Base-by-base conservation (phyloP, 1,284 basidiomycete species). In the Ustilago nuda region DNA sequence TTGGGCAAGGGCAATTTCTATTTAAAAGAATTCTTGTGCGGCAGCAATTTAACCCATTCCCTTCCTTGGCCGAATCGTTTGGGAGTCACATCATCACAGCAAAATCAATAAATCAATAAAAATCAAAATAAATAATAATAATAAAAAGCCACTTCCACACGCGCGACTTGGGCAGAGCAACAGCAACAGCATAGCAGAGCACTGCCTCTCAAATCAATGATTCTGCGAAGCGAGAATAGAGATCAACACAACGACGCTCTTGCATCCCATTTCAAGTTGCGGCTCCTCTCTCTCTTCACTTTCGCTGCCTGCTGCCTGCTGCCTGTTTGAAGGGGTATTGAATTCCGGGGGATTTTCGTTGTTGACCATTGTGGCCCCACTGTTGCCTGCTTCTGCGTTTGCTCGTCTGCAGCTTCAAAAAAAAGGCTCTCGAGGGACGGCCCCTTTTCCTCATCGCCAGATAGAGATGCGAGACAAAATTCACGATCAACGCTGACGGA, bases 351-450 rank as follows among this genome's bases (percentile, higher is more conserved):
- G 48, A 50, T 50, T 50, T 50, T 50, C 23, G 19, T 30, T 23
- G 17, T 9, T 48, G 19, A 33, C 27, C 58, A 51, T 43, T 17
- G 58, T 52, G 58, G 58, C 58, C 23, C 52, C 52, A 60, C 58
- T 48, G 9, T 37, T 17, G 33, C 36, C 2, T 37, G 12, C 11
- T 39, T 27, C 52, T 23, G 13, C 9, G 45, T 19, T 13, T 12
- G 15, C 48, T 17, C 27, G 48, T 8, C 27, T 27, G 13, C 48
- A 50, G 27, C 8, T 5, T 9, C 19, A 48, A 48, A 27, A 8
- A 15, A 27, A 48, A 48, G 1, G 43, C 23, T 27, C 23, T 27
- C 23, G 23, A 27, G 23, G 23, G 23, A 27, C n/a, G 19, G 51
- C 36, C 37, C 33, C 36, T 39, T 36, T 41, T 55, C 23, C 23